Evolutionary conservation across 495 filamentous ascomycete genomes (phyloP).

Genomic region (Penicillium taxi): DNA sequence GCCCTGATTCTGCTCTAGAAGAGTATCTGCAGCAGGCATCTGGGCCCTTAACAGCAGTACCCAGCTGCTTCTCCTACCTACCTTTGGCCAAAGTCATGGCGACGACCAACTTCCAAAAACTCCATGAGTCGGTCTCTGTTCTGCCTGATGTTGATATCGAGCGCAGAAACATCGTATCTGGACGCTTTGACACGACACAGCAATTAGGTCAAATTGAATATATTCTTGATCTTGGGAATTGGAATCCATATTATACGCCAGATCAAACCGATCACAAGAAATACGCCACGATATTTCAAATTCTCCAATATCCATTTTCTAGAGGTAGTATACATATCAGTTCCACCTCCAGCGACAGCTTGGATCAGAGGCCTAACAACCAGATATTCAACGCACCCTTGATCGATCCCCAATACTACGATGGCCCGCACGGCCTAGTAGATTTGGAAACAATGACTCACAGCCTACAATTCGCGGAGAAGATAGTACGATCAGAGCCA

Average conservation of each 20-base stretch:
- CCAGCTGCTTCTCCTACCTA: too few species aligned
- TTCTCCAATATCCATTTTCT: conserved; percentile 48
- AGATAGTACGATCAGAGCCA: conserved; percentile 35
- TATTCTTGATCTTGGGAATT: conserved; percentile 44
- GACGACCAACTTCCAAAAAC: too few species aligned
- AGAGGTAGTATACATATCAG: conserved; percentile 42
- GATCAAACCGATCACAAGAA: conserved; percentile 39
- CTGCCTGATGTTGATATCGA: too few species aligned
- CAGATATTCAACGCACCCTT: conserved; percentile 22
- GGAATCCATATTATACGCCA: conserved; percentile 33
- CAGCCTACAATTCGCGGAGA: conserved; percentile 34
- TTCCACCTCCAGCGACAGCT: conserved; percentile 18
- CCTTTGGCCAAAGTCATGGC: too few species aligned
- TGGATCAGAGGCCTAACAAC: too few species aligned
- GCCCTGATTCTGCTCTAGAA: too few species aligned
- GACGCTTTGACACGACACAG: too few species aligned
- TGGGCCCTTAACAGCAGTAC: too few species aligned
- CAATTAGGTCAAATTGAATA: conserved; percentile 50
- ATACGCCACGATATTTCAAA: conserved; percentile 45
- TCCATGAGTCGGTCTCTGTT: too few species aligned
- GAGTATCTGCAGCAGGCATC: too few species aligned
- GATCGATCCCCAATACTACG: conserved; percentile 42
- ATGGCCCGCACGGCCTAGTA: conserved; percentile 21
- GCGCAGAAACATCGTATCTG: too few species aligned
- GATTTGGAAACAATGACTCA: conserved; percentile 38